These are phyloP conservation scores for Microdochium nivale DNA, from an alignment of 2,329 filamentous ascomycete genomes.

Conservation along the genomic window DNA sequence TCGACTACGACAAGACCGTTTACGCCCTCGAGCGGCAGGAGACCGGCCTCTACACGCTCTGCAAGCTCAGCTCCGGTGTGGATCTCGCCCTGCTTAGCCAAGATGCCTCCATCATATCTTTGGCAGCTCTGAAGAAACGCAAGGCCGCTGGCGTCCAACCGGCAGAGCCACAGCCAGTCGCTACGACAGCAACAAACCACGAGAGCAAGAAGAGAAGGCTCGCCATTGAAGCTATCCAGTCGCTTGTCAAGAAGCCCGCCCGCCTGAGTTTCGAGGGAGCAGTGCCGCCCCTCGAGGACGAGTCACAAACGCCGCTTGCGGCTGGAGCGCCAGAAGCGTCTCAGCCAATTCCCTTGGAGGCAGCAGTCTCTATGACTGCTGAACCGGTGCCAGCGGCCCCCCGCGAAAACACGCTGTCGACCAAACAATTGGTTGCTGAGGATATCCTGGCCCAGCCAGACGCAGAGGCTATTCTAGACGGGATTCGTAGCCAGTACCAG, in stretches of 20 bases:
- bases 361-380: not conserved
- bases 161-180: conserved; percentile 14
- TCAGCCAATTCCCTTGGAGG: not conserved
- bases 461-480: conserved; percentile 46
- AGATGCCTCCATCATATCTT: conserved; percentile 32
- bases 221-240: conserved; percentile 56
- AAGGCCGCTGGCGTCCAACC: conserved; percentile 2
- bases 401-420: not conserved
- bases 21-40: conserved; percentile 61
- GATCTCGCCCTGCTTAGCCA: conserved; percentile 44
- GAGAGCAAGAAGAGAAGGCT: conserved; percentile 46
- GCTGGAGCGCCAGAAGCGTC: not conserved
- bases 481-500: conserved; percentile 49
- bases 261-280: conserved; percentile 25
- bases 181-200: conserved; percentile 36
- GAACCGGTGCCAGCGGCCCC: not conserved
- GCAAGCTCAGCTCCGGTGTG: conserved; percentile 60
- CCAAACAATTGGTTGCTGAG: conserved; percentile 1
- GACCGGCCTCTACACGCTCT: conserved; percentile 55
- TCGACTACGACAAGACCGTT: conserved; percentile 41
- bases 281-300: not conserved
- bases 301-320: not conserved
- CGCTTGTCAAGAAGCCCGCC: conserved; percentile 44
- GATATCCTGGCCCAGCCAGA: conserved; percentile 26
- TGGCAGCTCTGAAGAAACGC: conserved; percentile 6